Percentiles rank a stretch among this genome's conserved stretches.
phyloP scores from a whole-genome alignment of 768 basidiomycete species.

The Rhizopogon sp. region DNA sequence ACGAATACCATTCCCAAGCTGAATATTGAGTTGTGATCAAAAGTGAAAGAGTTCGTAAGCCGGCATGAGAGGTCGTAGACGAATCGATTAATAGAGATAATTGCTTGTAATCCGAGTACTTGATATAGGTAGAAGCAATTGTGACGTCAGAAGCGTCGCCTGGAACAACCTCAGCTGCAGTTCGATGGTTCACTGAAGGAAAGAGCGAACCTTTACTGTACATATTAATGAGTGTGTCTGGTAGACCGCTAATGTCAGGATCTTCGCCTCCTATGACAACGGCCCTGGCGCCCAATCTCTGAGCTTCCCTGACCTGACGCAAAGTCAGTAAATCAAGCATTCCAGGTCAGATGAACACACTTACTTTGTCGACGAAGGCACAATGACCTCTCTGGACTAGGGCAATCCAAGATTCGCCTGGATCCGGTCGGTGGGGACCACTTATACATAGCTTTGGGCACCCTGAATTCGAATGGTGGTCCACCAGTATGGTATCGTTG shows the following conservation, averaged over 20 bases:
- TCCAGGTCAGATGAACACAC: constrained; percentile 30
- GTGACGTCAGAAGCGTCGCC: constrained; percentile 82
- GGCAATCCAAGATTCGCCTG: constrained; percentile 80
- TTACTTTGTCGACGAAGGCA: constrained; percentile 84
- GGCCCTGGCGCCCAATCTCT: constrained; percentile 71
- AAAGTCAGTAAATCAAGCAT: neutral
- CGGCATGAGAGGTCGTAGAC: constrained; percentile 78
- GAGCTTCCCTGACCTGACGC: constrained; percentile 48
- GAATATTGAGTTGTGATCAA: constrained; percentile 76
- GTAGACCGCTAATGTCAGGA: constrained; percentile 56
- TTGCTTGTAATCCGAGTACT: constrained; percentile 70
- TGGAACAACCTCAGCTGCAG: constrained; percentile 22
- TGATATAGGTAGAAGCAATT: constrained; percentile 87
- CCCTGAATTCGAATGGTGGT: constrained; percentile 39
- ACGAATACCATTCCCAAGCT: constrained; percentile 94
- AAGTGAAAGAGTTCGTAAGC: constrained; percentile 68
- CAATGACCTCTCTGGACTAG: constrained; percentile 87
- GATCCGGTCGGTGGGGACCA: constrained; percentile 52
- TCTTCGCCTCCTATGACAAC: constrained; percentile 90
- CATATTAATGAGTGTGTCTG: constrained; percentile 85
- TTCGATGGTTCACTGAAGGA: constrained; percentile 4
- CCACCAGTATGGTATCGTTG: constrained; percentile 17
- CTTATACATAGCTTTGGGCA: constrained; percentile 65
- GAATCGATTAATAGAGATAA: constrained; percentile 63
- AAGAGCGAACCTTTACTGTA: constrained; percentile 72